phyloP scores from a whole-genome alignment of 108 stramenopile species.

The Nannochloropsis gaditana region DNA sequence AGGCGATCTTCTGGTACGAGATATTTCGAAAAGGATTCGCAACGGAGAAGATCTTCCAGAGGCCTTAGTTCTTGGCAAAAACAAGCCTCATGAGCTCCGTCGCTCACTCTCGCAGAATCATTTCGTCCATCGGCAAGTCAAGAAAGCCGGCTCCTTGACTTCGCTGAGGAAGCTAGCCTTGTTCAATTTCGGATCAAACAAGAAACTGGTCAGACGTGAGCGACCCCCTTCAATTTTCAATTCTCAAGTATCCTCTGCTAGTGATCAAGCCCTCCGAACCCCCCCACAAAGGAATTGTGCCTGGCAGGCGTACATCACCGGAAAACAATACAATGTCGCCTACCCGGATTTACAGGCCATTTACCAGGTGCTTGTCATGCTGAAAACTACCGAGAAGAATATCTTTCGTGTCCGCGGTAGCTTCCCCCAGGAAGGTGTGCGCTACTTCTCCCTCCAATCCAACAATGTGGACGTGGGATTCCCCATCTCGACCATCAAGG shows the following conservation, averaged over 20 bases:
- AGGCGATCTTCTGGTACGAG: not conserved
- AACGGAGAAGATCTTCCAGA: not conserved
- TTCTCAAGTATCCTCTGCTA: not conserved
- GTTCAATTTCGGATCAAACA: not conserved
- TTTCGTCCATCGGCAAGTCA: not conserved
- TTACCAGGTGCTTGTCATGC: constrained; percentile 1
- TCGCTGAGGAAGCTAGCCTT: not conserved
- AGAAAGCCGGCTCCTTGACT: not conserved
- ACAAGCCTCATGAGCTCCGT: not conserved
- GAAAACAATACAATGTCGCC: constrained; percentile 17
- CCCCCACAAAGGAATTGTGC: not conserved
- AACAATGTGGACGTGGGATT: constrained; percentile 12
- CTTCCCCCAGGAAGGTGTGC: not conserved
- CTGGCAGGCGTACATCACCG: not conserved
- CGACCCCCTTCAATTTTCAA: not conserved
- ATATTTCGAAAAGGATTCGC: not conserved
- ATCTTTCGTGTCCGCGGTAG: constrained; percentile 6
- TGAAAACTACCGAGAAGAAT: not conserved
- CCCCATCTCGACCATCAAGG: constrained; percentile 9
- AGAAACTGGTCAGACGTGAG: constrained; percentile 7
- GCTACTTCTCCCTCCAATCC: not conserved
- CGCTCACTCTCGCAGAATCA: not conserved
- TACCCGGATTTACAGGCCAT: constrained; percentile 7
- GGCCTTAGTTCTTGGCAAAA: not conserved
- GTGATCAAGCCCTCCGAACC: not conserved